Evolutionary conservation across 2,329 filamentous ascomycete genomes (phyloP).

Genomic region (Truncatella angustata): DNA sequence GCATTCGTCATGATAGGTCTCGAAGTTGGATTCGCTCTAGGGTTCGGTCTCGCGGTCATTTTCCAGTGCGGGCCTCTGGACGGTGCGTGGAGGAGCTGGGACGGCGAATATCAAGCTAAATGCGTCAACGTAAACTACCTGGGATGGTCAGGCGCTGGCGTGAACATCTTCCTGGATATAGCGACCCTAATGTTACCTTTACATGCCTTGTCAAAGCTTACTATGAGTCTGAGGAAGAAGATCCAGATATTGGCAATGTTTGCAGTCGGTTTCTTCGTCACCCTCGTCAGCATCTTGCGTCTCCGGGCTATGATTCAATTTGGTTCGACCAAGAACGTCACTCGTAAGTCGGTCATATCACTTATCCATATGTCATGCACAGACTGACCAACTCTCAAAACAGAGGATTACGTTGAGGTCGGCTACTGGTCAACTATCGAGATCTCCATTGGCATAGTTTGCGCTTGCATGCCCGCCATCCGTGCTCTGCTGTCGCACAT

Average conservation of each 20-base stretch:
- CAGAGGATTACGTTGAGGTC: constrained; percentile 13
- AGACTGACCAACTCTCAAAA: background rate
- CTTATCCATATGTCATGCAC: background rate
- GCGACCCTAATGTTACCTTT: constrained; percentile 18
- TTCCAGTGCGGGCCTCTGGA: constrained; percentile 19
- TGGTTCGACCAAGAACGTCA: constrained; percentile 5
- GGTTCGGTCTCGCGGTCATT: constrained; percentile 15
- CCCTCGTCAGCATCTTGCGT: constrained; percentile 19
- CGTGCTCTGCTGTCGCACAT: constrained; percentile 12
- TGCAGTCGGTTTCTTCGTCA: constrained; percentile 20
- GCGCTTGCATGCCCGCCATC: constrained; percentile 21
- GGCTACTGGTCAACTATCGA: constrained; percentile 21
- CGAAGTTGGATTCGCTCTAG: constrained; percentile 15
- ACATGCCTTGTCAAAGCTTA: constrained; percentile 14
- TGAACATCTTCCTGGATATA: constrained; percentile 19
- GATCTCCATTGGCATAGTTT: constrained; percentile 18
- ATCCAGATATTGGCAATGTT: constrained; percentile 19
- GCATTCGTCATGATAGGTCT: constrained; percentile 17
- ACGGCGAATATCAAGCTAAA: constrained; percentile 14
- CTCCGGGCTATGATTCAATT: constrained; percentile 15
- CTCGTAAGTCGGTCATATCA: background rate
- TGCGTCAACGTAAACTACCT: constrained; percentile 19
- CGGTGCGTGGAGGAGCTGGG: constrained; percentile 20
- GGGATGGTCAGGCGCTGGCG: constrained; percentile 17
- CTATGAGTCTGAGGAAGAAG: constrained; percentile 18